Percentiles rank a stretch among this genome's conserved stretches.
Conservation (phyloP, 768 basidiomycete species). For the Russula dissimulans region DNA sequence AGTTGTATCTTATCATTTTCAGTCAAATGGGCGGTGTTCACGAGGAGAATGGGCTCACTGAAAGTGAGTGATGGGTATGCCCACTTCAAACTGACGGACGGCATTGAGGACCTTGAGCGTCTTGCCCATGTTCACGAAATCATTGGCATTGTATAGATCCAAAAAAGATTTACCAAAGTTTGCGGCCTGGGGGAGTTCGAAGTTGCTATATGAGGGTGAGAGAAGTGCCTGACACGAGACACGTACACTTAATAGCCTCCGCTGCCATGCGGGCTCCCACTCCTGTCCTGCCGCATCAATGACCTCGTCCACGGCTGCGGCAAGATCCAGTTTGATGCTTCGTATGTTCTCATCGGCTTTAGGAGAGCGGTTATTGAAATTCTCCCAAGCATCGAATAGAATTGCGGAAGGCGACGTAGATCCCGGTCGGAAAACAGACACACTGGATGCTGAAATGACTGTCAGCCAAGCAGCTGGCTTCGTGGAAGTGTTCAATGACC, state of each 20-base stretch:
- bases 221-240: neutral
- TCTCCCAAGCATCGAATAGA: conserved; percentile 86
- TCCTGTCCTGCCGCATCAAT: conserved; percentile 91
- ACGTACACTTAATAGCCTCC: conserved; percentile 69
- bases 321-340: conserved; percentile 77
- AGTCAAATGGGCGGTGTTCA: neutral
- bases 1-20: conserved; percentile 51
- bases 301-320: conserved; percentile 80
- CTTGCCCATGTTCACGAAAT: conserved; percentile 89
- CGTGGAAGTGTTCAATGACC: conserved; percentile 32
- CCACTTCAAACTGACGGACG: conserved; percentile 83
- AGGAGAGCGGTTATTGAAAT: conserved; percentile 73
- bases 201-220: neutral
- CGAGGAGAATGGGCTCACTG: conserved; percentile 47
- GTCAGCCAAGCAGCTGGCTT: neutral
- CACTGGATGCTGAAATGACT: conserved; percentile 48
- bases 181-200: conserved; percentile 57
- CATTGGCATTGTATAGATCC: conserved; percentile 85
- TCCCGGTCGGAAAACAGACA: conserved; percentile 85
- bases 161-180: conserved; percentile 93
- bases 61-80: conserved; percentile 84
- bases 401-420: conserved; percentile 89
- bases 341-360: conserved; percentile 92
- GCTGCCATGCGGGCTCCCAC: conserved; percentile 87
- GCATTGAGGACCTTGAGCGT: conserved; percentile 91